Evolutionary conservation across 495 filamentous ascomycete species (phyloP), one percentile per base, ranked within the genome.

Genomic region (Glonium stellatum): DNA sequence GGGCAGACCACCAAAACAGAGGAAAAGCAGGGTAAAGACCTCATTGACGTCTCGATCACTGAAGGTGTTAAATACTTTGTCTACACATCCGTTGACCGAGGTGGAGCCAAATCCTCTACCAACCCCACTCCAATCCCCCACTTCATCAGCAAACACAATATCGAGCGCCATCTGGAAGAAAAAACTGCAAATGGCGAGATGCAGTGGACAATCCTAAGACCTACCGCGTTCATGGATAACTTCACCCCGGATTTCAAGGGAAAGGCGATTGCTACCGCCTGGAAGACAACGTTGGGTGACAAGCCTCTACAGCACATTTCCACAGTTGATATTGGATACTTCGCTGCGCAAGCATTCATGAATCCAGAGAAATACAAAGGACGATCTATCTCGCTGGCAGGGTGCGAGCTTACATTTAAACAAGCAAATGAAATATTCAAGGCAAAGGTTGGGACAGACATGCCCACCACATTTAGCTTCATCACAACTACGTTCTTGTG

Each of bases 191-290:
- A 72, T 6, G 72, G 59, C 0, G 65, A 70, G 34, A 86, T 88
- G 82, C 60, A 66, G 3, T 72, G 67, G 69, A 71, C 69, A 5
- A 60, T 71, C 25, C 60, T 72, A 18, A 47, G 84, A n/a, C 84
- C 86, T 0, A 78, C 79, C 0, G 80, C 81, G 0, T 90, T 89
- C 71, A 81, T 87, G 72, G 87, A 89, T 8, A 87, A 85, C 64
- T 67, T 87, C 18, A 75, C 71, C 0, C 79, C 81, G 0, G 79
- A 76, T 41, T 82, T 87, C 63, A 60, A 73, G 12, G 83, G 81
- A 39, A 84, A 82, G 59, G 74, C 84, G 0, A 87, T 89, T 67
- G 55, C 74, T 1, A 78, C 84, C 0, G 72, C 77, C 5, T 74
- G 82, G 67, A 74, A 75, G 48, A 75, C 75, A 37, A 67, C 73